These are phyloP conservation scores for Scleroderma citrinum DNA, from an alignment of 768 basidiomycete genomes.

Conservation along the genomic window DNA sequence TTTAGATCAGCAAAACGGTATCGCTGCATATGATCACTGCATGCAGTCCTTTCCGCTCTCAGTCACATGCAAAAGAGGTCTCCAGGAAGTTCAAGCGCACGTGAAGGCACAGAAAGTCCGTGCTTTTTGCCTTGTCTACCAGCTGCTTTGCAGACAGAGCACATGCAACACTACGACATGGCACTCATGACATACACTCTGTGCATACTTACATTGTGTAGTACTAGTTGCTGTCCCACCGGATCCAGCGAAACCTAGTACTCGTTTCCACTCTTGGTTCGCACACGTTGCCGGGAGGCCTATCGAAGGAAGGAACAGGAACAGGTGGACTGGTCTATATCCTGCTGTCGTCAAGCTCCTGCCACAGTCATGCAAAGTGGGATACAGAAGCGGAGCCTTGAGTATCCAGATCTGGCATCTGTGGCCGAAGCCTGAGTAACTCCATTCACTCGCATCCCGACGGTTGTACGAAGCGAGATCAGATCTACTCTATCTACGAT, in stretches of 20 bases:
- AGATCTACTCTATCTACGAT: conserved; percentile 45
- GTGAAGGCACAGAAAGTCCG: conserved; percentile 77
- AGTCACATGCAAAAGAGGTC: conserved; percentile 88
- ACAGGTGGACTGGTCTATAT: conserved; percentile 68
- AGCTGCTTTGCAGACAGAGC: conserved; percentile 27
- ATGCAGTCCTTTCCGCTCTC: conserved; percentile 70
- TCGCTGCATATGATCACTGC: conserved; percentile 91
- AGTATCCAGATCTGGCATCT: conserved; percentile 74
- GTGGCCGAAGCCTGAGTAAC: conserved; percentile 73
- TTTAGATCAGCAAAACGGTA: conserved; percentile 59
- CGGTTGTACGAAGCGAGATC: conserved; percentile 62
- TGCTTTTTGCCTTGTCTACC: background rate
- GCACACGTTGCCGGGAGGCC: conserved; percentile 28
- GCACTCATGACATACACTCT: conserved; percentile 70
- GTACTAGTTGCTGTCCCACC: conserved; percentile 80
- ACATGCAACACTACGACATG: conserved; percentile 36
- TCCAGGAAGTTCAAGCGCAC: conserved; percentile 72
- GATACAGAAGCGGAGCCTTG: conserved; percentile 76
- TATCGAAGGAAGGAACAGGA: conserved; percentile 39
- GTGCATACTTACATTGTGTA: conserved; percentile 83
- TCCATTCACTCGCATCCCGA: conserved; percentile 68
- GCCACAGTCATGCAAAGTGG: conserved; percentile 84
- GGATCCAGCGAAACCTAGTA: conserved; percentile 84
- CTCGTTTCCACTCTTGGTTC: conserved; percentile 60
- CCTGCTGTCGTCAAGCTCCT: conserved; percentile 86